phyloP scores from a whole-genome alignment of 345 rosid species.

The Hibiscus tridactylites region DNA sequence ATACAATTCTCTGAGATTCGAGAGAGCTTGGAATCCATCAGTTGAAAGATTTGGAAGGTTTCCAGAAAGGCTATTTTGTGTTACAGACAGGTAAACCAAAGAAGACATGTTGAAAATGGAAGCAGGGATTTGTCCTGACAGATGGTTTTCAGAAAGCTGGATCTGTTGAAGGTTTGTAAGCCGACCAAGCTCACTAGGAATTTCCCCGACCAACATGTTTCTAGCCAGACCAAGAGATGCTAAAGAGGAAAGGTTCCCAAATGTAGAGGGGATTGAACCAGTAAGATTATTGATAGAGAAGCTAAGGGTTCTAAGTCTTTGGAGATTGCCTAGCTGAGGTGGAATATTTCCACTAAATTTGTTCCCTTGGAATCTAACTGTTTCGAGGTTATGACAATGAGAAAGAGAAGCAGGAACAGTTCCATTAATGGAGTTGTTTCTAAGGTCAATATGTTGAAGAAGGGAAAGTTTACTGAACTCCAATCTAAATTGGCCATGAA shows the following conservation, averaged over 20 bases:
- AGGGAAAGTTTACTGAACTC: neutral
- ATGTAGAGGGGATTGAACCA: neutral
- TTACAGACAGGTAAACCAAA: neutral
- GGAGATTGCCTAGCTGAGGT: slow-evolving; percentile 4
- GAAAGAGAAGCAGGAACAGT: neutral
- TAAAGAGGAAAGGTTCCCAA: slow-evolving; percentile 10
- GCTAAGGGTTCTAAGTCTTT: neutral
- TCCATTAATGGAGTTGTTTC: slow-evolving; percentile 8
- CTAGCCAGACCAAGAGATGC: neutral
- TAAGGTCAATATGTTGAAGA: slow-evolving; percentile 8
- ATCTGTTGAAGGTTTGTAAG: neutral
- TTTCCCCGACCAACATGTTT: neutral
- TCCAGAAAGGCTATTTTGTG: slow-evolving; percentile 8
- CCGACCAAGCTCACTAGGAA: slow-evolving; percentile 3
- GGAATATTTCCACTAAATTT: neutral
- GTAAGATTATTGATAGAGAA: slow-evolving; percentile 6
- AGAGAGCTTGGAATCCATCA: slow-evolving; percentile 4
- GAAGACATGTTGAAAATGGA: slow-evolving; percentile 8
- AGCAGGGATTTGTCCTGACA: slow-evolving; percentile 8
- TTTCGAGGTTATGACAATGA: neutral
- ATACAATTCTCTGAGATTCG: slow-evolving; percentile 6
- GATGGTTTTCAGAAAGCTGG: neutral
- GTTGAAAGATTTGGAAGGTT: neutral
- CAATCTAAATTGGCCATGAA: neutral
- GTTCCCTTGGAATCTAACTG: slow-evolving; percentile 1